Evolutionary conservation across 352 stramenopile genomes (phyloP), one percentile per base, ranked within the genome.

Genomic region (Phytophthora foliorum): DNA sequence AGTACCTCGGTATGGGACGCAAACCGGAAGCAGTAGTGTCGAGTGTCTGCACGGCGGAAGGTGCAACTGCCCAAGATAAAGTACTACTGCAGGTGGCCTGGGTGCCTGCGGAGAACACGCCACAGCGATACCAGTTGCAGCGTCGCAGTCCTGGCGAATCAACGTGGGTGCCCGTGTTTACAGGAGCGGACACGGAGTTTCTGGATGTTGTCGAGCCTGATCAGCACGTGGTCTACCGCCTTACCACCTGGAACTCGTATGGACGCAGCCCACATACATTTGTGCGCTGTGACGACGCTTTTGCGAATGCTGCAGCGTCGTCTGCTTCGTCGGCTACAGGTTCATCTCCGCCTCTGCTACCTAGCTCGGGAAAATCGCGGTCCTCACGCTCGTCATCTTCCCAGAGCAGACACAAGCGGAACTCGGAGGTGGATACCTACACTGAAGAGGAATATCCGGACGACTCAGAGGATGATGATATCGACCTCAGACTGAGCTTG

Each of bases 211-310:
- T 91, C 13, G 70, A 86, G 14, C 59, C 67, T 17, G 70, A 81
- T 7, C 71, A 86, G 42, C 82, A 89, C 50, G 72, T 92, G 4
- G 79, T 91, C 8, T 95, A 93, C 56, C 84, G 87, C 9, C 70
- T 95, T 2, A 86, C 88, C 42, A 91, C 85, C 0, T 95, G 88
- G 86, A 95, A 94, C 55, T 89, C 88, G 14, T 95, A 93, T 36
- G 88, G 88, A 21, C 84, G 83, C 3, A 95, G 88, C 24, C 31
- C 75, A 0, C 83, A 88, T 38, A 74, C 71, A 1, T 90, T 85
- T 57, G 64, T 92, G 36, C 86, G 80, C 6, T 94, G 86, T 52
- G 76, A 84, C 16, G 61, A 77, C 9, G 57, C 72, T 13, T 52
- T 64, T 27, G 39, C 49, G 4, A 67, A 27, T 58, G 17, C 36